Evolutionary conservation across 768 basidiomycete genomes (phyloP).

Genomic region (Chiua virens): DNA sequence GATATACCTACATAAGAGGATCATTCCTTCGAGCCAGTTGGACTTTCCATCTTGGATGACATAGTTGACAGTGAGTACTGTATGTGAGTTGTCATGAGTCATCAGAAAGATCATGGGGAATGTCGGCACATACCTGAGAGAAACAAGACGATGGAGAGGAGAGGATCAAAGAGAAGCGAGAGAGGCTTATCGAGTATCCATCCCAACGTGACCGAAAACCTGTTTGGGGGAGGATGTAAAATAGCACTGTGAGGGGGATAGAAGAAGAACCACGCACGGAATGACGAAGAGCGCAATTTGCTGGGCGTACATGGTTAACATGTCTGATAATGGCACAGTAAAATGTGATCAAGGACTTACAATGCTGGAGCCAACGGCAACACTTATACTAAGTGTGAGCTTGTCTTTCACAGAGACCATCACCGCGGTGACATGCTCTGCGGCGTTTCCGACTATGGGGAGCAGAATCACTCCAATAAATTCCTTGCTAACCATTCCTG

Average conservation of each 20-base stretch:
- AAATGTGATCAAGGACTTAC: constrained; percentile 40
- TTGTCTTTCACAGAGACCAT: constrained; percentile 90
- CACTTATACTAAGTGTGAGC: constrained; percentile 82
- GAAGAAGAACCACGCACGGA: constrained; percentile 39
- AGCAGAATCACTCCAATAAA: constrained; percentile 88
- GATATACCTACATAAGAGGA: constrained; percentile 58
- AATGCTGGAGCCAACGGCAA: constrained; percentile 84
- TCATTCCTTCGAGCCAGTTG: constrained; percentile 88
- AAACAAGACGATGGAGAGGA: constrained; percentile 53
- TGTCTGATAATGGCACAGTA: neutral
- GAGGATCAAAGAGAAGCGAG: constrained; percentile 83
- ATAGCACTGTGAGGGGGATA: neutral
- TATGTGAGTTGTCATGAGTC: neutral
- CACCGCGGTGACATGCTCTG: constrained; percentile 91
- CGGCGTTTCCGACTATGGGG: constrained; percentile 95
- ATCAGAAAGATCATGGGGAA: neutral
- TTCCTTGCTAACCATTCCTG: constrained; percentile 62
- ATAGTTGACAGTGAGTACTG: constrained; percentile 82
- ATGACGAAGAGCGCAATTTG: constrained; percentile 75
- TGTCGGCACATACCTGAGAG: constrained; percentile 24
- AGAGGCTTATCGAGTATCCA: constrained; percentile 83
- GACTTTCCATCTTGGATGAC: constrained; percentile 84
- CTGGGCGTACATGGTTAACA: constrained; percentile 33
- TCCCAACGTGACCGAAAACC: constrained; percentile 71
- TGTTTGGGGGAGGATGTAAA: constrained; percentile 26